A percentile compares a stretch with the other conserved stretches of the same genome.
These are phyloP conservation scores for Trichoderma lentiforme DNA, from an alignment of 2,329 filamentous ascomycete genomes.

Conservation along the genomic window DNA sequence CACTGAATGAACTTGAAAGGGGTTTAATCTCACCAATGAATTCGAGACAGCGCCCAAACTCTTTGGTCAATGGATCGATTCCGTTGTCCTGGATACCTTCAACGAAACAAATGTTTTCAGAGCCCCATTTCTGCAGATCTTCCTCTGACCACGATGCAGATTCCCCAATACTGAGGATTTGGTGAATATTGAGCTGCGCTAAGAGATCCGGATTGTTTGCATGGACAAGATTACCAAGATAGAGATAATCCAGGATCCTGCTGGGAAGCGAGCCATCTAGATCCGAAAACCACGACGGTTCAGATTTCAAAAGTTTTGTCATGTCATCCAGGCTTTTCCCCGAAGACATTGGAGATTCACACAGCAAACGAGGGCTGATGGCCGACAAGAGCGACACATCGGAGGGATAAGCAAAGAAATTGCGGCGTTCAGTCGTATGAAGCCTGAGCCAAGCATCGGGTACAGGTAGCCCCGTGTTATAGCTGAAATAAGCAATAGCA, in stretches of 20 bases:
- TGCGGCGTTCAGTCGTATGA: constrained; percentile 75
- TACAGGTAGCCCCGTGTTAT: constrained; percentile 74
- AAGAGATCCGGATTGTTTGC: constrained; percentile 90
- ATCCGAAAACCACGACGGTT: constrained; percentile 76
- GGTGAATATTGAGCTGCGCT: constrained; percentile 73
- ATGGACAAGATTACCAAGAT: constrained; percentile 87
- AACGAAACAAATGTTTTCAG: constrained; percentile 75
- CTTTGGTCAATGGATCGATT: constrained; percentile 82
- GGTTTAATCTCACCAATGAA: constrained; percentile 74
- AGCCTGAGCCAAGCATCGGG: constrained; percentile 85
- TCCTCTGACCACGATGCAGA: constrained; percentile 75
- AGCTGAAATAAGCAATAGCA: constrained; percentile 89
- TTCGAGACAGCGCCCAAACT: constrained; percentile 80
- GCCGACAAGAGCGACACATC: constrained; percentile 80
- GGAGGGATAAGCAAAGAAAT: constrained; percentile 93
- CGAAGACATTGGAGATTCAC: constrained; percentile 58
- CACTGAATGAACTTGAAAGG: background rate
- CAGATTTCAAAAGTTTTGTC: constrained; percentile 49
- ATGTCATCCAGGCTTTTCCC: constrained; percentile 52
- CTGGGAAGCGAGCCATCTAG: constrained; percentile 91
- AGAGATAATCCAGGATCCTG: constrained; percentile 88
- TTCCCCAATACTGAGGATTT: constrained; percentile 91
- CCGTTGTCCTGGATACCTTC: constrained; percentile 94
- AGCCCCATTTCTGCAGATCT: constrained; percentile 68
- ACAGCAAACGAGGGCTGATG: constrained; percentile 72